Conservation (phyloP, 1,284 basidiomycete species). For the Naganishia sp. region DNA sequence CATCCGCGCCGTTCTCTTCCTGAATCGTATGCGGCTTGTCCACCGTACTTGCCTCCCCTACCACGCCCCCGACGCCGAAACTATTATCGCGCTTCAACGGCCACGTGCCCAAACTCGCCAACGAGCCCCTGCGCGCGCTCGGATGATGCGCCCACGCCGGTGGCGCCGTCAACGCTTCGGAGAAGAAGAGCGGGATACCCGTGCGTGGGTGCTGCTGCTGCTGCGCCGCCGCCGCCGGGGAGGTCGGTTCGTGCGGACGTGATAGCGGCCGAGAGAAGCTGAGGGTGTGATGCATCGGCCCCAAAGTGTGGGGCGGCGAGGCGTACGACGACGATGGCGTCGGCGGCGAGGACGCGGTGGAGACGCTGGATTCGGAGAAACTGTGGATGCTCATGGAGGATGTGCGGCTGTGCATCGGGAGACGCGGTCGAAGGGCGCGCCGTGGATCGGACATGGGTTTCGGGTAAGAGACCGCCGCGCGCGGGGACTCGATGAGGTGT, state of each 20-base stretch:
- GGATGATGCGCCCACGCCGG: constrained; percentile 7
- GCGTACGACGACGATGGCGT: neutral
- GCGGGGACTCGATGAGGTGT: neutral
- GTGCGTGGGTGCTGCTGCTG: constrained; percentile 5
- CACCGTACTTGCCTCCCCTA: too few species aligned
- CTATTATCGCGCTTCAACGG: constrained; percentile 15
- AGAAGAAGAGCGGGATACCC: constrained; percentile 16
- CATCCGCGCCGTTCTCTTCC: neutral
- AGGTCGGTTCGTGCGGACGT: neutral
- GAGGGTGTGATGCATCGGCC: constrained; percentile 5
- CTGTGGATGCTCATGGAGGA: constrained; percentile 3
- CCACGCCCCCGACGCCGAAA: too few species aligned
- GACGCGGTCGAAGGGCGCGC: neutral
- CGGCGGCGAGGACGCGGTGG: too few species aligned
- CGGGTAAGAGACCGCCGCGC: constrained; percentile 5
- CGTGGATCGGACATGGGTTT: constrained; percentile 15
- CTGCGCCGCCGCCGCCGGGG: neutral
- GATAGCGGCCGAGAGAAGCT: neutral
- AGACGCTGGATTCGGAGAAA: neutral
- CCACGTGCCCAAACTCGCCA: constrained; percentile 22
- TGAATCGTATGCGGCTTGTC: neutral
- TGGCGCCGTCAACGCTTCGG: neutral
- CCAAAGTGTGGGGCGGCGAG: neutral
- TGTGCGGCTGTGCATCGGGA: constrained; percentile 22
- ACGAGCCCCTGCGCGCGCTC: constrained; percentile 18